Percentiles rank a stretch among this genome's conserved stretches.
Evolutionary conservation across 768 basidiomycete genomes (phyloP).

Genomic region (Hortiboletus flavorubellus): DNA sequence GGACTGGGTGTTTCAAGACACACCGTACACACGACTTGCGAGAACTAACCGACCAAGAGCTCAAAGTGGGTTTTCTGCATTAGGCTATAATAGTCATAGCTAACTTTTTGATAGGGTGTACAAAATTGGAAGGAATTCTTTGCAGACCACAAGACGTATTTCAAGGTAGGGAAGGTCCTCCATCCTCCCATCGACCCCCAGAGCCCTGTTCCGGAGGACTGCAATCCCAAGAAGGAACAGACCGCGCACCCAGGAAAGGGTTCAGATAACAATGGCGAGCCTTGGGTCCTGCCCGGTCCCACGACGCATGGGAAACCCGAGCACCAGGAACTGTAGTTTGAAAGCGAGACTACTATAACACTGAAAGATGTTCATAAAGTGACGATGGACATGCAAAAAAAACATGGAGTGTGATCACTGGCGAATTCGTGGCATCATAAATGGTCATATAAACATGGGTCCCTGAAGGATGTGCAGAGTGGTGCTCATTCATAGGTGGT

Average conservation of each 20-base stretch:
- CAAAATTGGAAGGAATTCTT: conserved; percentile 92
- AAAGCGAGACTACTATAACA: conserved; percentile 10
- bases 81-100: not conserved
- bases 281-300: conserved; percentile 19
- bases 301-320: conserved; percentile 8
- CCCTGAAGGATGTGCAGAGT: conserved; percentile 15
- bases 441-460: conserved; percentile 22
- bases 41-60: conserved; percentile 69
- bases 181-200: conserved; percentile 76
- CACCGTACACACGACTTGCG: conserved; percentile 92
- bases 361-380: conserved; percentile 13
- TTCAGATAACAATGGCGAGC: conserved; percentile 29
- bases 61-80: conserved; percentile 48
- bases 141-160: conserved; percentile 73
- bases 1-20: conserved; percentile 87
- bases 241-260: conserved; percentile 27
- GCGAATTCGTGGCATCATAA: conserved; percentile 23
- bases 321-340: conserved; percentile 33
- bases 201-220: conserved; percentile 72
- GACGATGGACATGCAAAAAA: conserved; percentile 21
- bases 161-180: conserved; percentile 69
- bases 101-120: conserved; percentile 50
- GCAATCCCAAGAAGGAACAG: conserved; percentile 58
- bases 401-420: conserved; percentile 22
- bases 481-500: not conserved